Percentiles rank a stretch among this genome's conserved stretches.
Conservation (phyloP, 2,329 filamentous ascomycete species). For the Pyricularia pennisetigena region DNA sequence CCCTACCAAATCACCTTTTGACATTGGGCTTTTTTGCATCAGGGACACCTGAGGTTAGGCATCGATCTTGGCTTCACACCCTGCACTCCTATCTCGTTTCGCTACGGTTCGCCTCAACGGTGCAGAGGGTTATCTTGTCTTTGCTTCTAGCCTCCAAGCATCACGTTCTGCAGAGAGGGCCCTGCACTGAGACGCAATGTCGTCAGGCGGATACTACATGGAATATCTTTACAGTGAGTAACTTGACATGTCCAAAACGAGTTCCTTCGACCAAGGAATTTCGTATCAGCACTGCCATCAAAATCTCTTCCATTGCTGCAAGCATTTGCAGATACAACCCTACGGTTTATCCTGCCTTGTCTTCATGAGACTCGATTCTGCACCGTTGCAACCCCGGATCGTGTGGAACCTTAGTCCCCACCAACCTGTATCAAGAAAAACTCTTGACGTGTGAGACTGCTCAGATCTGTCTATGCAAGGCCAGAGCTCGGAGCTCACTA, state of each 20-base stretch:
- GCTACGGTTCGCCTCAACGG: constrained; percentile 10
- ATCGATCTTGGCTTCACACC: constrained; percentile 17
- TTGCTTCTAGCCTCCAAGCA: constrained; percentile 3
- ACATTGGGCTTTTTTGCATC: constrained; percentile 49
- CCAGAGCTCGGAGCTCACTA: not conserved
- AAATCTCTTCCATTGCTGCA: constrained; percentile 6
- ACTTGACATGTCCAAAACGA: constrained; percentile 7
- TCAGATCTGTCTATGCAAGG: not conserved
- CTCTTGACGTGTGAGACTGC: not conserved
- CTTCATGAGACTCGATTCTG: not conserved
- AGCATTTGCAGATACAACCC: not conserved
- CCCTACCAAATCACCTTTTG: constrained; percentile 20
- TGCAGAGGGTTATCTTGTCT: not conserved
- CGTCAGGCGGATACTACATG: constrained; percentile 51
- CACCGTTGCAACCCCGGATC: not conserved
- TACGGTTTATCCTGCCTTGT: not conserved
- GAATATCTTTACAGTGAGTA: constrained; percentile 68
- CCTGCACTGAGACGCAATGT: constrained; percentile 35
- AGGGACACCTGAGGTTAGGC: constrained; percentile 19
- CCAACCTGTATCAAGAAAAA: not conserved
- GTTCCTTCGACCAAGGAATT: not conserved
- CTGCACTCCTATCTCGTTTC: constrained; percentile 7
- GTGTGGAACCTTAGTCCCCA: not conserved
- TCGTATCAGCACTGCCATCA: not conserved
- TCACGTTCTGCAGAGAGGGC: not conserved